Evolutionary conservation across 2,329 filamentous ascomycete genomes (phyloP), one percentile per base, ranked within the genome.

Genomic region (Periconia digitata): DNA sequence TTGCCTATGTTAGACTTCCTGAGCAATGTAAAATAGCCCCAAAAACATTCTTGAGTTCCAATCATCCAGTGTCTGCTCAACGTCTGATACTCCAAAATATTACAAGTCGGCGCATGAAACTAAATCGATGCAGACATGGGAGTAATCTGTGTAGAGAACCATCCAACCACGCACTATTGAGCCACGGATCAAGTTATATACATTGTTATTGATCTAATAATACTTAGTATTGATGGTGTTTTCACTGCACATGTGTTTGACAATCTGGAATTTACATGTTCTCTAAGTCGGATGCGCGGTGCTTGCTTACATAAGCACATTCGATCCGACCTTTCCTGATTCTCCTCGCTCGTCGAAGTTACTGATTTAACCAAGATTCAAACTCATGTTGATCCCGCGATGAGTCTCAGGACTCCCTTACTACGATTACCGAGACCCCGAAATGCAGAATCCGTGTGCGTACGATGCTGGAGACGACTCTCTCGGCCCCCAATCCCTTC

Each of bases 401-500:
- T 72, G 70, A 67, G 59, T 60, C 59, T 72, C 53, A 64, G 66
- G 62, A 61, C 64, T 32, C 59, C 63, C 46, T 47, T 70, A 43
- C 49, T 58, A 38, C 61, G 66, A 53, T 55, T 60, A 49, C 58
- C 64, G 54, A 53, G 60, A 43, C 48, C 55, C 18, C 61, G 59
- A 46, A 58, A 70, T 59, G 55, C 60, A 29, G 60, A 54, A 12
- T 51, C 59, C 22, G 55, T 72, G 37, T 72, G 67, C 41, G 45
- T 65, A 35, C 66, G 57, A 54, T 72, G 70, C 50, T 67, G 65
- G 64, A 57, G 62, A 40, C 64, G 52, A 54, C 53, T 71, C 39
- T 53, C 53, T 17, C 55, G 58, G 27, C 35, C 54, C 18, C 56
- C 59, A 32, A 43, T 50, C 43, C 58, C 59, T 16, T 43, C 53